Percentiles rank a stretch among this genome's conserved stretches.
These are phyloP conservation scores for Cladosporium sp. DNA, from an alignment of 2,329 filamentous ascomycete genomes.

Conservation along the genomic window DNA sequence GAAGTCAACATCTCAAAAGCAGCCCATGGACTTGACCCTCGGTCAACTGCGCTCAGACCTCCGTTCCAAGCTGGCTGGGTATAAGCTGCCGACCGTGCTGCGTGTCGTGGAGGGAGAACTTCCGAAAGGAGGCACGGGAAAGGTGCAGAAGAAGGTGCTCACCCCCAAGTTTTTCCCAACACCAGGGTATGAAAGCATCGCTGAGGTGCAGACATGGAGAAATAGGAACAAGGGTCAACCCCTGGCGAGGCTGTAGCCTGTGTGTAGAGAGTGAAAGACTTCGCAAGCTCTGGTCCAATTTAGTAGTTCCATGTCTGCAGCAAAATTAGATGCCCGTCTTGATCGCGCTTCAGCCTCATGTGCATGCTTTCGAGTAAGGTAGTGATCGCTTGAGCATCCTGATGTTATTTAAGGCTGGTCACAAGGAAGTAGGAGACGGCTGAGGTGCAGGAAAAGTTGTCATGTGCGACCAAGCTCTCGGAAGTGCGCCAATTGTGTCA, in stretches of 20 bases:
- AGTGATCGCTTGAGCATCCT: too few species aligned
- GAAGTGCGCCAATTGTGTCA: too few species aligned
- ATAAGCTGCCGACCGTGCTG: constrained; percentile 41
- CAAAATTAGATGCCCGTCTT: too few species aligned
- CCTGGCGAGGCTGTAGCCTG: constrained; percentile 15
- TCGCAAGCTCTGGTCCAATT: too few species aligned
- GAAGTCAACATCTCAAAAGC: constrained; percentile 13
- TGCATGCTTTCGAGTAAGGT: too few species aligned
- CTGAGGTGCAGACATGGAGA: constrained; percentile 7
- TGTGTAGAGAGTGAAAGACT: too few species aligned
- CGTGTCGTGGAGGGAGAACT: constrained; percentile 37
- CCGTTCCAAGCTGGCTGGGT: constrained; percentile 35
- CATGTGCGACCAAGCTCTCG: too few species aligned
- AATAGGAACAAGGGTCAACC: not conserved
- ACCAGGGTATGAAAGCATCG: not conserved
- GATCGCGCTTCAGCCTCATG: too few species aligned
- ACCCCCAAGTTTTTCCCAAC: constrained; percentile 2
- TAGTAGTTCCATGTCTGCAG: too few species aligned
- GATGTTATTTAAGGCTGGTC: too few species aligned
- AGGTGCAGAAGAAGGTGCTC: constrained; percentile 39
- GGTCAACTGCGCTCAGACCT: constrained; percentile 36
- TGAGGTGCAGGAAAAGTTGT: too few species aligned
- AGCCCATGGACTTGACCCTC: constrained; percentile 26
- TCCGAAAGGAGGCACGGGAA: constrained; percentile 40
- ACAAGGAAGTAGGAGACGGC: too few species aligned